phyloP scores from a whole-genome alignment of 805 yeast species.

The Yarrowia osloensis region DNA sequence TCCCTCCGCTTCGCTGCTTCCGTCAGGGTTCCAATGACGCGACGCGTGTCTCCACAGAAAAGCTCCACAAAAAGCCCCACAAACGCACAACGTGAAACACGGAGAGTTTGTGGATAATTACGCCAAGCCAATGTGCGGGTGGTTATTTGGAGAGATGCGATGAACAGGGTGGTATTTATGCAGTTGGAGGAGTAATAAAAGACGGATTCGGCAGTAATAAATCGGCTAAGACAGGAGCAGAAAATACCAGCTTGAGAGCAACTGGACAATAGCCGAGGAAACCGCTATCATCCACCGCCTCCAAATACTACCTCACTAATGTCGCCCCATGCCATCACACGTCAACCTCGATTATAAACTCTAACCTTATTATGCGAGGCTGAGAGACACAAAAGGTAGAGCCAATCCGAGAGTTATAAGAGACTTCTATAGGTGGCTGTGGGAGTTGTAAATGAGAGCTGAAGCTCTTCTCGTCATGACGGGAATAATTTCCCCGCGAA shows the following conservation, averaged over 20 bases:
- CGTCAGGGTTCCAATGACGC: neutral
- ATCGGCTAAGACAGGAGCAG: too few species aligned
- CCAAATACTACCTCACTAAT: neutral
- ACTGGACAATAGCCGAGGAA: neutral
- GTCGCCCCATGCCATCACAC: slow-evolving; percentile 25
- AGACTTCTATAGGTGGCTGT: too few species aligned
- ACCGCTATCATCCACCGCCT: neutral
- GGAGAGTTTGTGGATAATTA: neutral
- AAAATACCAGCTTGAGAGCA: too few species aligned
- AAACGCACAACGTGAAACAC: slow-evolving; percentile 11
- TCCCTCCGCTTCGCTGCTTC: neutral
- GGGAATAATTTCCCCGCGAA: too few species aligned
- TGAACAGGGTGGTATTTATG: too few species aligned
- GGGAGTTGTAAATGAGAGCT: too few species aligned
- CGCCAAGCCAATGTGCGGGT: neutral
- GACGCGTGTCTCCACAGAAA: slow-evolving; percentile 18
- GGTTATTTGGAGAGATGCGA: too few species aligned
- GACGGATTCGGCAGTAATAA: too few species aligned
- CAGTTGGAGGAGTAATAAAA: too few species aligned
- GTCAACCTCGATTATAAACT: neutral
- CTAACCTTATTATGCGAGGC: slow-evolving; percentile 4
- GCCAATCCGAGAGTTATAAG: neutral
- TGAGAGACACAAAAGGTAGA: slow-evolving; percentile 8
- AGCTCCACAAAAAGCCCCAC: slow-evolving; percentile 4
- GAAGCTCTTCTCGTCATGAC: too few species aligned